Conservation (phyloP, 1,284 basidiomycete genomes). For the Leccinum subrobustum region DNA sequence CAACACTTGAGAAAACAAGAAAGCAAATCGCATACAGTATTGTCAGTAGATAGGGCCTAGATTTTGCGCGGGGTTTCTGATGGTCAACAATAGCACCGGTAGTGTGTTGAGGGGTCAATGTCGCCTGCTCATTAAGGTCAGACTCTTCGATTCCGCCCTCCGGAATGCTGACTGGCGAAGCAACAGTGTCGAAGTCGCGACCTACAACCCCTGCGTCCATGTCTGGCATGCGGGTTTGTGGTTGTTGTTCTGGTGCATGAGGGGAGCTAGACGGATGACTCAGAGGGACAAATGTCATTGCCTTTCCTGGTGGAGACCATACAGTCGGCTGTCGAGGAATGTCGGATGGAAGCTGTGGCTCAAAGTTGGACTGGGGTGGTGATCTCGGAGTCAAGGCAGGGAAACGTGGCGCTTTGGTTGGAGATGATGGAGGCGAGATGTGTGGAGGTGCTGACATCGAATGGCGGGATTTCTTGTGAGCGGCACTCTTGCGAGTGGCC, state of each 20-base stretch:
- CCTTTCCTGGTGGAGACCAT: constrained; percentile 17
- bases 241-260: constrained; percentile 6
- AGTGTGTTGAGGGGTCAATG: constrained; percentile 38
- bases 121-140: constrained; percentile 17
- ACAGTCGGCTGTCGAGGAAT: constrained; percentile 25
- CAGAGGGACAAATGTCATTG: constrained; percentile 16
- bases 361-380: constrained; percentile 52
- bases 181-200: constrained; percentile 22
- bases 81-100: constrained; percentile 33
- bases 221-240: constrained; percentile 9
- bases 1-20: constrained; percentile 40
- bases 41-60: constrained; percentile 33
- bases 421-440: constrained; percentile 43
- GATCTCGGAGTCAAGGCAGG: constrained; percentile 17
- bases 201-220: constrained; percentile 15
- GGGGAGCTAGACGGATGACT: constrained; percentile 15
- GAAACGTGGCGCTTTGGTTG: constrained; percentile 24
- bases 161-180: constrained; percentile 17
- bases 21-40: constrained; percentile 41
- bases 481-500: constrained; percentile 46
- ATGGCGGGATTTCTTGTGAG: constrained; percentile 56
- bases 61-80: constrained; percentile 13
- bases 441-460: constrained; percentile 74
- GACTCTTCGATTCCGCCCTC: constrained; percentile 14
- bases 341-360: constrained; percentile 50